These are phyloP conservation scores for Peniophora sp. DNA, from an alignment of 1,284 basidiomycete species.

Conservation along the genomic window DNA sequence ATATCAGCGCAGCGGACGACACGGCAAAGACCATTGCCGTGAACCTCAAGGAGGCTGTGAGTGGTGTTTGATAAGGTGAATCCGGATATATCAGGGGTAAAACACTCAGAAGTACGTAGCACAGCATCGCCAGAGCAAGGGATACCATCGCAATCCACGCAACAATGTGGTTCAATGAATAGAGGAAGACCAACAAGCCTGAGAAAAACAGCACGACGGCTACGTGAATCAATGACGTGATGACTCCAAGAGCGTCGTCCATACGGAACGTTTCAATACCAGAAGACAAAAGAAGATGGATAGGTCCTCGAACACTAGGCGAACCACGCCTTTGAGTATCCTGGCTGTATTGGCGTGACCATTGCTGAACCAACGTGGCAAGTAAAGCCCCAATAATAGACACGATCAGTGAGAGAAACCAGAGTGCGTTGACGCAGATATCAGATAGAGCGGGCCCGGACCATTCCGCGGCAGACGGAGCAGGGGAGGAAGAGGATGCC, in stretches of 20 bases:
- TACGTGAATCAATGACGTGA: background rate
- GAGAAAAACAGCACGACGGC: conserved; percentile 2
- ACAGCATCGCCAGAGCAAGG: background rate
- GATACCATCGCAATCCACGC: background rate
- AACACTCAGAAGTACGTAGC: background rate
- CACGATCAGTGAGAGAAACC: conserved; percentile 8
- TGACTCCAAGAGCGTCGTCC: background rate
- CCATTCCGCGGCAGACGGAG: background rate
- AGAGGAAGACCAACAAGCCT: conserved; percentile 2
- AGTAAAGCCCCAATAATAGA: conserved; percentile 4
- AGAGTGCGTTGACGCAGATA: conserved; percentile 6
- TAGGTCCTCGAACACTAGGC: background rate
- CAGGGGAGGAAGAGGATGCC: background rate
- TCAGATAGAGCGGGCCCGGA: background rate
- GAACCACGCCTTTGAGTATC: background rate
- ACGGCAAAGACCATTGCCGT: background rate
- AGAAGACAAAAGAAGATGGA: background rate
- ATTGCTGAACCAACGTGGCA: conserved; percentile 5
- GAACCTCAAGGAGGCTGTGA: background rate
- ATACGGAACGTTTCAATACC: conserved; percentile 1
- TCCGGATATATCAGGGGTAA: background rate
- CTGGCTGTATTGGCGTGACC: conserved; percentile 1
- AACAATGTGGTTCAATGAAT: background rate
- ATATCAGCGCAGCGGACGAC: too few relatives aligned
- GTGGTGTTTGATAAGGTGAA: conserved; percentile 5